A percentile compares a stretch with the other conserved stretches of the same genome.
These are phyloP conservation scores for Rhodotorula sp. DNA, from an alignment of 1,284 basidiomycete species.

Conservation along the genomic window DNA sequence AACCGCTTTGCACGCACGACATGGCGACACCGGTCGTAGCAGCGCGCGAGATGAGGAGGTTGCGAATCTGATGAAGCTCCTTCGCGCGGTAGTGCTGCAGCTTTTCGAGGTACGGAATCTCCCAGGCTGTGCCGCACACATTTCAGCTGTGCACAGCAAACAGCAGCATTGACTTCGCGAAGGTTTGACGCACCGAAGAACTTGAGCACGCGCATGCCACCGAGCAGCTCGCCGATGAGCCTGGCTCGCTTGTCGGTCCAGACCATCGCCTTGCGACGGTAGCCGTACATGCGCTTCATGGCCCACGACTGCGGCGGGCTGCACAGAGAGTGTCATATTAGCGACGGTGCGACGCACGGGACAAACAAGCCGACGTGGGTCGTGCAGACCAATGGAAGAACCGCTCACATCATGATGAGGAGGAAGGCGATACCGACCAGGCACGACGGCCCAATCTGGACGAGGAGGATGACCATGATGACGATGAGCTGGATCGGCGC, in stretches of 20 bases:
- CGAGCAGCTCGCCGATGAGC: conserved; percentile 74
- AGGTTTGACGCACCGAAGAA: conserved; percentile 64
- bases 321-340: background rate
- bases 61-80: conserved; percentile 78
- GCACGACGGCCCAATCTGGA: conserved; percentile 75
- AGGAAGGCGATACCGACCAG: conserved; percentile 76
- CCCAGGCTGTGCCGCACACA: conserved; percentile 50
- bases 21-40: conserved; percentile 66
- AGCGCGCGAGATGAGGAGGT: conserved; percentile 60
- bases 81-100: conserved; percentile 69
- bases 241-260: conserved; percentile 88
- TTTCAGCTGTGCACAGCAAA: conserved; percentile 34
- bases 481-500: conserved; percentile 59
- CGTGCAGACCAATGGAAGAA: background rate
- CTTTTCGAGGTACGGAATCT: conserved; percentile 63
- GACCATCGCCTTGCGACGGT: conserved; percentile 74
- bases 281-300: conserved; percentile 72
- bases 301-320: conserved; percentile 68
- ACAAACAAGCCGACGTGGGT: background rate
- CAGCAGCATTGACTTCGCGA: background rate
- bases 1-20: conserved; percentile 45
- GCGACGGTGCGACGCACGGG: conserved; percentile 16
- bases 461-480: conserved; percentile 67
- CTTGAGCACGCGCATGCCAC: conserved; percentile 87
- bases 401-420: conserved; percentile 51